These are phyloP conservation scores for Paraleonurus japonicus DNA, from an alignment of 257 asterid species.

Conservation along the genomic window DNA sequence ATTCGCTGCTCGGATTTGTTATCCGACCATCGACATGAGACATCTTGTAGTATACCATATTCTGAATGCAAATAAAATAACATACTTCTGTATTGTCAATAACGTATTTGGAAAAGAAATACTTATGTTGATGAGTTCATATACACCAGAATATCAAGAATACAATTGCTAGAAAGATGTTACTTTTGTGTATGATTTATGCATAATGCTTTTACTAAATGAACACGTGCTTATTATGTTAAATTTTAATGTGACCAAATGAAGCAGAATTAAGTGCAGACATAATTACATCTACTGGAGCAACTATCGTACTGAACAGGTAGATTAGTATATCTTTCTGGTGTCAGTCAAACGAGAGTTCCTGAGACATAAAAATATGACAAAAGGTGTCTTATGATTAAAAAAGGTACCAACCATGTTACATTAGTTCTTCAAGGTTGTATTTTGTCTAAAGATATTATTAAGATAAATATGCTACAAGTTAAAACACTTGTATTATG, in stretches of 20 bases:
- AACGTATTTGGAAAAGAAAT: conserved; percentile 14
- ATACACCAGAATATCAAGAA: conserved; percentile 22
- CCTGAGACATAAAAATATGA: conserved; percentile 9
- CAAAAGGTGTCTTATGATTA: conserved; percentile 5
- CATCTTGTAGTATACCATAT: conserved; percentile 96
- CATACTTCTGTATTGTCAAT: conserved; percentile 1
- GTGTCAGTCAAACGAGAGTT: not conserved
- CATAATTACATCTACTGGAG: not conserved
- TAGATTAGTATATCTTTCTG: not conserved
- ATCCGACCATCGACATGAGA: conserved; percentile 99
- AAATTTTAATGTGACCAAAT: conserved; percentile 1
- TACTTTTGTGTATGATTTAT: conserved; percentile 8
- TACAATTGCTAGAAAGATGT: conserved; percentile 12
- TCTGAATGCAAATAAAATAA: conserved; percentile 46
- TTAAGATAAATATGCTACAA: not conserved
- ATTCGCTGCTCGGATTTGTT: conserved; percentile 89
- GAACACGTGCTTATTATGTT: not conserved
- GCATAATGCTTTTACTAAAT: conserved; percentile 14
- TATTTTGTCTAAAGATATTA: not conserved
- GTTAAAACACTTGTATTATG: conserved; percentile 8
- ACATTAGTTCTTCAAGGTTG: conserved; percentile 4
- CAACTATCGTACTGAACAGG: not conserved
- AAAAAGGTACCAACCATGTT: not conserved
- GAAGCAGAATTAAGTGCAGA: conserved; percentile 12
- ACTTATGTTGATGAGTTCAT: not conserved